A percentile compares a stretch with the other conserved stretches of the same genome.
phyloP scores from a whole-genome alignment of 2,329 filamentous ascomycete species.

The Metarhizium guizhouense region DNA sequence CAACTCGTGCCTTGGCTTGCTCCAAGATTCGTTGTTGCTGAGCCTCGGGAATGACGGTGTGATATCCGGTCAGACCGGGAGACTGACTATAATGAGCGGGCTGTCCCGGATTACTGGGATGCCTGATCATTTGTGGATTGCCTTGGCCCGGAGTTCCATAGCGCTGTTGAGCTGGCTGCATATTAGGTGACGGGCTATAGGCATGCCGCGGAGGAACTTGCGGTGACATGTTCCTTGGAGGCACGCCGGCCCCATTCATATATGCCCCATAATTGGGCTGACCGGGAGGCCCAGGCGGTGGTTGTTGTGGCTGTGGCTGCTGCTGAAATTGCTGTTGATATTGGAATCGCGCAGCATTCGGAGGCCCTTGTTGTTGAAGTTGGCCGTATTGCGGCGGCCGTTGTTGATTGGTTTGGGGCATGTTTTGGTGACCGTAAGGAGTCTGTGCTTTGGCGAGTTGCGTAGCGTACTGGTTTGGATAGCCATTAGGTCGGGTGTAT shows the following conservation, averaged over 20 bases:
- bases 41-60: constrained; percentile 39
- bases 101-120: constrained; percentile 22
- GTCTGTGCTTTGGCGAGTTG: constrained; percentile 44
- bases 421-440: constrained; percentile 41
- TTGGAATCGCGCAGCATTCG: constrained; percentile 30
- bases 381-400: constrained; percentile 32
- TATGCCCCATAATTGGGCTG: constrained; percentile 28
- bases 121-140: constrained; percentile 22
- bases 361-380: constrained; percentile 32
- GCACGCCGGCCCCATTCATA: constrained; percentile 34
- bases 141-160: constrained; percentile 22
- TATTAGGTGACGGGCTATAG: constrained; percentile 31
- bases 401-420: constrained; percentile 38
- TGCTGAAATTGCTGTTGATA: constrained; percentile 23
- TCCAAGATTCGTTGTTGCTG: constrained; percentile 43
- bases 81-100: constrained; percentile 23
- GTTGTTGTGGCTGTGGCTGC: not conserved
- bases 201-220: constrained; percentile 29
- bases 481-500: constrained; percentile 42
- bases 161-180: constrained; percentile 23
- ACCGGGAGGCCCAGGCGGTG: constrained; percentile 20
- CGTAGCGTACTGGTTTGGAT: constrained; percentile 35
- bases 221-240: constrained; percentile 34
- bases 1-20: constrained; percentile 39
- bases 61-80: constrained; percentile 34